Base-by-base conservation (phyloP, 306 rosid genomes). In the Lathyrus tuberosus region DNA sequence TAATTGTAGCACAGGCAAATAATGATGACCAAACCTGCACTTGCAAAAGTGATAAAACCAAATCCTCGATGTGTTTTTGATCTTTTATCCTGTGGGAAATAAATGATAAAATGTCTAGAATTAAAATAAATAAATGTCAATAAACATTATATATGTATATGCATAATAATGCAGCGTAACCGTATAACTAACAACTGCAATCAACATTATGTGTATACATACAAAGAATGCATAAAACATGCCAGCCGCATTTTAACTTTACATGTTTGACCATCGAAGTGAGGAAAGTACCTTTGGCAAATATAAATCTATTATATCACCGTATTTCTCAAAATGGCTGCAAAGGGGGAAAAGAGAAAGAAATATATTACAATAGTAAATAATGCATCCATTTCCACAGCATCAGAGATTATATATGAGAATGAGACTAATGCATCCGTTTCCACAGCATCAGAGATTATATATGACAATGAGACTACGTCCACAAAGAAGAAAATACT, bases 301-400 rank as follows among this genome's bases (percentile, higher is more conserved):
- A 85, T 89, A 95, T 24, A 95, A 75, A 85, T 95, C 97, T 18
- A 95, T 89, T 76, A 95, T 95, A 6, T 95, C 96, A n/a, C 99
- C 99, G 79, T 91, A 95, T 68, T 82, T 89, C 92, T 89, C 99
- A 86, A 95, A 95, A 84, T 95, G 93, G 70, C 99, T 95, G 96
- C 79, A 79, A 77, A 26, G 52, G 33, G 20, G 15, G 6, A 37
- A 40, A 52, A 56, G 12, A 49, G 20, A 65, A 13, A 30, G 33
- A 16, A 63, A 37, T 6, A 33, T 18, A 53, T 31, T 62, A 69
- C 64, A 57, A 35, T 30, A 69, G 40, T 35, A 35, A 35, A 35
- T 35, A 35, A 14, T 30, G 31, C 54, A 62, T 44, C 5, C n/a
- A 48, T 20, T 71, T 16, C 67, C 44, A 62, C 72, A 65, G 28